Evolutionary conservation across 2,329 filamentous ascomycete species (phyloP).

Genomic region (Trichoderma simmonsii): DNA sequence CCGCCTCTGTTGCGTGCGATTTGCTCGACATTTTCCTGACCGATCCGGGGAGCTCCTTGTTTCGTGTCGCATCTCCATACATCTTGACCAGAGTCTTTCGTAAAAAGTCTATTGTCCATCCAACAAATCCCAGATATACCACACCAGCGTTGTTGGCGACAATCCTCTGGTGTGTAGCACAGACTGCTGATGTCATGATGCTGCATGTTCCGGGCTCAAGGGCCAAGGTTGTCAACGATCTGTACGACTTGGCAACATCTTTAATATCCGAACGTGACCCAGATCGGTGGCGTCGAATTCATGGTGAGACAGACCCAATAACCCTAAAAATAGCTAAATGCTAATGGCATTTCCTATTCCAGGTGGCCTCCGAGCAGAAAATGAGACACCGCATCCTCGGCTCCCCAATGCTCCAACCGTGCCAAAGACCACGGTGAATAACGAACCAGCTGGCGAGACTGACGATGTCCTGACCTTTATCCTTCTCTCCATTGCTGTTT

Average conservation of each 20-base stretch:
- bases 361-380: conserved; percentile 35
- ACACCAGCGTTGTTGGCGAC: conserved; percentile 45
- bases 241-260: conserved; percentile 36
- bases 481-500: conserved; percentile 45
- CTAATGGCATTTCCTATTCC: background rate
- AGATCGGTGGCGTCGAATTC: conserved; percentile 37
- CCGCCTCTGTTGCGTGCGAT: conserved; percentile 42
- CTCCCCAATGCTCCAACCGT: conserved; percentile 24
- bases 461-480: conserved; percentile 46
- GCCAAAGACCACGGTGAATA: conserved; percentile 33
- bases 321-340: background rate
- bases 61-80: conserved; percentile 45
- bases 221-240: conserved; percentile 37
- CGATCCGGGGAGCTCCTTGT: conserved; percentile 42
- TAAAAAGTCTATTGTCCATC: conserved; percentile 41
- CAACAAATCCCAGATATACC: conserved; percentile 38
- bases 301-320: conserved; percentile 25
- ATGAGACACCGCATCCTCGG: conserved; percentile 29
- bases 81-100: conserved; percentile 46
- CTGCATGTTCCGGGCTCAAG: conserved; percentile 41
- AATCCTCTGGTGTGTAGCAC: conserved; percentile 47
- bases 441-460: conserved; percentile 34
- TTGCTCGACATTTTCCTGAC: conserved; percentile 48
- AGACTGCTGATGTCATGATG: conserved; percentile 45
- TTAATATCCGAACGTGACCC: conserved; percentile 36